Conservation (phyloP, 2,329 filamentous ascomycete species). For the Aspergillus sclerotialis region DNA sequence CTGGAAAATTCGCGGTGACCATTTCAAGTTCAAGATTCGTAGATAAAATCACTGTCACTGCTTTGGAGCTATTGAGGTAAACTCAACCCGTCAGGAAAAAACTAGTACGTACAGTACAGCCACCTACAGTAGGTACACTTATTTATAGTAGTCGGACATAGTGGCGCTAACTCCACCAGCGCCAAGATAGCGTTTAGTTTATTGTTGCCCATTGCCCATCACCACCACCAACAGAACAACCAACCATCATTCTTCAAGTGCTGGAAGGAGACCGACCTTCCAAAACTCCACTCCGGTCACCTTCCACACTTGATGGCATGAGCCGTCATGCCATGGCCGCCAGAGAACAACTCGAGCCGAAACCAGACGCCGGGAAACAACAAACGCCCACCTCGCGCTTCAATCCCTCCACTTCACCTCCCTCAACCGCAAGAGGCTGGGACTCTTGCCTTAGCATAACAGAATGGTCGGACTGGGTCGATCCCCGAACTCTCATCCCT, state of each 20-base stretch:
- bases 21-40: no score
- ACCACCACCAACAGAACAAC: background rate
- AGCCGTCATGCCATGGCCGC: slow-evolving; percentile 43
- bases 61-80: no score
- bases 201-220: background rate
- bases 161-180: no score
- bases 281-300: background rate
- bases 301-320: slow-evolving; percentile 14
- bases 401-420: background rate
- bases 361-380: slow-evolving; percentile 7
- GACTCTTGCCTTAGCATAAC: slow-evolving; percentile 36
- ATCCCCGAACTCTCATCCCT: slow-evolving; percentile 29
- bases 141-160: background rate
- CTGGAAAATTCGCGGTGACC: no score
- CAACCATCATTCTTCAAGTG: background rate
- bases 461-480: slow-evolving; percentile 32
- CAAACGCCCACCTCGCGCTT: slow-evolving; percentile 1
- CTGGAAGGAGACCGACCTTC: background rate
- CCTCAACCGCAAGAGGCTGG: slow-evolving; percentile 24
- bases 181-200: no score
- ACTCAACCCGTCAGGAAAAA: no score
- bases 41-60: no score
- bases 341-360: slow-evolving; percentile 14
- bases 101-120: no score
- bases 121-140: no score